A percentile compares a stretch with the other conserved stretches of the same genome.
phyloP scores from a whole-genome alignment of 2,329 filamentous ascomycete species.

The Fusarium sulawesiense region DNA sequence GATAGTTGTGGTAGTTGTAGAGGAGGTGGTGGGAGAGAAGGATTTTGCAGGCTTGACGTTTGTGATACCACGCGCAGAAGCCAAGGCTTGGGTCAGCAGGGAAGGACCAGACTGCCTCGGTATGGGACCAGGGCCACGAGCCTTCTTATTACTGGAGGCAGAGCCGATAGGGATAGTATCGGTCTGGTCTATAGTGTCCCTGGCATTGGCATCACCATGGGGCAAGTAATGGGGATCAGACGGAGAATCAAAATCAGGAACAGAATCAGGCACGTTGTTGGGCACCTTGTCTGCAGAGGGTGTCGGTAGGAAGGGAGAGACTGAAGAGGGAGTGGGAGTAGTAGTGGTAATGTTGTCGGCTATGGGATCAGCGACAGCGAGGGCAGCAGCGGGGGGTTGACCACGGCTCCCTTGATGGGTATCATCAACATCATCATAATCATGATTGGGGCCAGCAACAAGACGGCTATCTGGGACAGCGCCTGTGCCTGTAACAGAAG shows the following conservation, averaged over 20 bases:
- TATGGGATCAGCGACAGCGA: slow-evolving; percentile 35
- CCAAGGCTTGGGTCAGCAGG: slow-evolving; percentile 67
- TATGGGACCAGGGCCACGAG: slow-evolving; percentile 52
- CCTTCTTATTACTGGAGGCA: slow-evolving; percentile 57
- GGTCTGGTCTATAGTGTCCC: slow-evolving; percentile 27
- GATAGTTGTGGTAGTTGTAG: slow-evolving; percentile 21
- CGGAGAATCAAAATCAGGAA: slow-evolving; percentile 42
- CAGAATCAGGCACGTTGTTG: slow-evolving; percentile 44
- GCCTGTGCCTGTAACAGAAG: slow-evolving; percentile 28
- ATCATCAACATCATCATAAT: slow-evolving; percentile 41
- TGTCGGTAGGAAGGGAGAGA: slow-evolving; percentile 38
- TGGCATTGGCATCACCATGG: slow-evolving; percentile 44
- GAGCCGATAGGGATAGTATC: slow-evolving; percentile 28
- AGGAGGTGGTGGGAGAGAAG: slow-evolving; percentile 19
- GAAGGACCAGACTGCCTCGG: slow-evolving; percentile 64
- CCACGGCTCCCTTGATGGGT: slow-evolving; percentile 31
- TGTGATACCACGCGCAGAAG: slow-evolving; percentile 66
- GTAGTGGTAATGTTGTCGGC: slow-evolving; percentile 31
- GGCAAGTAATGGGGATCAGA: slow-evolving; percentile 40
- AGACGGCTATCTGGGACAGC: slow-evolving; percentile 27
- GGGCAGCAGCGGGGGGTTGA: slow-evolving; percentile 28
- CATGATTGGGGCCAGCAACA: slow-evolving; percentile 39
- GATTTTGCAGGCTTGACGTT: slow-evolving; percentile 30
- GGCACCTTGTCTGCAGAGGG: slow-evolving; percentile 39
- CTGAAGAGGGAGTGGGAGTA: slow-evolving; percentile 42